Percentiles rank a stretch among this genome's conserved stretches.
Conservation (phyloP, 2,329 filamentous ascomycete genomes). For the Colletotrichum aenigma region DNA sequence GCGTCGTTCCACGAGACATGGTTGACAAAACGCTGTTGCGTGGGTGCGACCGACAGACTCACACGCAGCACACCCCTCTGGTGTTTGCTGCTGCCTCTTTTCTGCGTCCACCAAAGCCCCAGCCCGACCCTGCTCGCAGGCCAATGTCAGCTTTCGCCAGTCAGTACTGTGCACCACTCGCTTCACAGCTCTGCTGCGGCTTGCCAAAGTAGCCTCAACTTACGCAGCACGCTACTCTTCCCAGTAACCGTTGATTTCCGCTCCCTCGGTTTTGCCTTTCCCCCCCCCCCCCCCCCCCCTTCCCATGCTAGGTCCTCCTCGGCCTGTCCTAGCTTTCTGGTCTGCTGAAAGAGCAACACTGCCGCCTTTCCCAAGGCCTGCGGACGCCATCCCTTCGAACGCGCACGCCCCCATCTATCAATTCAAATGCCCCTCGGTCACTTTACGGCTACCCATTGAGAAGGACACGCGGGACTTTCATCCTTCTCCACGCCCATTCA, state of each 20-base stretch:
- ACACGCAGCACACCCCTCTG: not conserved
- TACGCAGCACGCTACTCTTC: not conserved
- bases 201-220: not conserved
- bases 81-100: not conserved
- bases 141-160: not conserved
- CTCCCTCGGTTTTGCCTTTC: not conserved
- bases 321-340: not conserved
- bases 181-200: not conserved
- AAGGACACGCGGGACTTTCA: not conserved
- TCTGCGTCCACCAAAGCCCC: not conserved
- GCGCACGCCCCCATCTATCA: not conserved
- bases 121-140: not conserved
- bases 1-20: not conserved
- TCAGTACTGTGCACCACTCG: not conserved
- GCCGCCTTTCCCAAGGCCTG: not conserved
- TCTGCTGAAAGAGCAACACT: not conserved
- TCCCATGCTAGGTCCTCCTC: not conserved
- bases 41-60: not conserved
- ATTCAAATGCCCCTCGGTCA: not conserved
- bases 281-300: too few species aligned
- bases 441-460: not conserved
- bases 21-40: conserved; percentile 7
- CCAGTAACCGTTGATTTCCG: conserved; percentile 4
- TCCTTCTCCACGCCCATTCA: not conserved
- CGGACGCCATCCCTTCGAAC: not conserved